Percentiles rank a stretch among this genome's conserved stretches.
phyloP scores from a whole-genome alignment of 495 filamentous ascomycete genomes.

The Trichoderma gamsii region DNA sequence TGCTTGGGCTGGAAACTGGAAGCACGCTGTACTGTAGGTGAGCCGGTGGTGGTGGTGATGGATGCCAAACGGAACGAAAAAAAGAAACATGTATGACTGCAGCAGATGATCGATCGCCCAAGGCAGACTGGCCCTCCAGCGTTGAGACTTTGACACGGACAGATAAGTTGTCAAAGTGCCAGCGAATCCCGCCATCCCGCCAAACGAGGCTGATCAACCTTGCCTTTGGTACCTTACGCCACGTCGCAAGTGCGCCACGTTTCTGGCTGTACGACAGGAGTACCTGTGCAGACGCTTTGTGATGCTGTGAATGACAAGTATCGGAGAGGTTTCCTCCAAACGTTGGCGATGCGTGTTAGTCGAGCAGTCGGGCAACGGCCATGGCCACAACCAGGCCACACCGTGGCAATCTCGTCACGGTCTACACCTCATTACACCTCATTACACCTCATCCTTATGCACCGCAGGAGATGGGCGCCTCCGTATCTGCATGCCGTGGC shows the following conservation, averaged over 20 bases:
- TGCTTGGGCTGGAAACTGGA: too few species aligned
- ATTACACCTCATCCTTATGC: too few species aligned
- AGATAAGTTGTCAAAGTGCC: neutral
- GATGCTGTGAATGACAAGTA: neutral
- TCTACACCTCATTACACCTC: too few species aligned
- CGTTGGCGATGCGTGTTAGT: too few species aligned
- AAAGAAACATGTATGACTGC: neutral
- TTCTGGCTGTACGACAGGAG: neutral
- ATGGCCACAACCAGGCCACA: too few species aligned
- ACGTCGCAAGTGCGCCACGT: conserved; percentile 12
- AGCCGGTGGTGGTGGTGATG: neutral
- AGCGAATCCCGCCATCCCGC: neutral
- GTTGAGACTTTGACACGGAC: neutral
- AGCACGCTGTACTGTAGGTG: too few species aligned
- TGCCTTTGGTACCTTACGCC: neutral
- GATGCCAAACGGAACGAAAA: too few species aligned
- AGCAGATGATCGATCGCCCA: neutral
- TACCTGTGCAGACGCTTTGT: too few species aligned
- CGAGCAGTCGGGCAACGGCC: too few species aligned
- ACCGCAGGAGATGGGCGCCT: too few species aligned
- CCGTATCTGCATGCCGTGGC: too few species aligned
- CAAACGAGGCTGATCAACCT: neutral
- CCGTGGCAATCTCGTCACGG: too few species aligned
- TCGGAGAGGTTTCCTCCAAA: neutral
- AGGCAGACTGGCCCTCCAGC: neutral